Evolutionary conservation across 176 grass and related monocot species (phyloP).

Genomic region (Zoysia japonica): DNA sequence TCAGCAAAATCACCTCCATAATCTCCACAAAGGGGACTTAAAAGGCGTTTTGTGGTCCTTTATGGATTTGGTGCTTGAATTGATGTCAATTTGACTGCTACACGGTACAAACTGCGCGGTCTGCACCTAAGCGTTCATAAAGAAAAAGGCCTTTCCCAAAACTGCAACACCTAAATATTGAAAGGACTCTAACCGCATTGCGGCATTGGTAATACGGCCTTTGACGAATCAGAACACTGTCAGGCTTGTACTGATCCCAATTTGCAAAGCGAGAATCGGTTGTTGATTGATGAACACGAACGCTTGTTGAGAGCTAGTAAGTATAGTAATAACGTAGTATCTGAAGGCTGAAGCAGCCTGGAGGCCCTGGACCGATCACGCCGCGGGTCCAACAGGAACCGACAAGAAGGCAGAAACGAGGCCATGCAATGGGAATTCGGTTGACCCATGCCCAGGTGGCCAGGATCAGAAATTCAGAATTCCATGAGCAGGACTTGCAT

Average conservation of each 20-base stretch:
- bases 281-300: background rate
- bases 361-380: background rate
- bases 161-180: background rate
- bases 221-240: background rate
- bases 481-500: too few species aligned
- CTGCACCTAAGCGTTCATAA: background rate
- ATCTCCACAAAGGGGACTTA: too few species aligned
- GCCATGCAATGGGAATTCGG: background rate
- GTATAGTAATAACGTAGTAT: too few species aligned
- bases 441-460: background rate
- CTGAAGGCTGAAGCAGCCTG: too few species aligned
- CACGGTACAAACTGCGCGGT: background rate
- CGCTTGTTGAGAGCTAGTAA: background rate
- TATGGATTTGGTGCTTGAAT: background rate
- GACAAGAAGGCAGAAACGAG: background rate
- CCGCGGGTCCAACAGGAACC: slow-evolving; percentile 17
- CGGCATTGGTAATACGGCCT: background rate
- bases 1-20: too few species aligned
- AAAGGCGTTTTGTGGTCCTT: slow-evolving; percentile 3
- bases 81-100: background rate
- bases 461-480: background rate
- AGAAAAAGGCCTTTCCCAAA: background rate
- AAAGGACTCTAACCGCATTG: background rate
- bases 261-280: background rate
- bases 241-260: background rate